Base-by-base conservation (phyloP, 2,329 filamentous ascomycete genomes). In the Fusarium brachygibbosum region DNA sequence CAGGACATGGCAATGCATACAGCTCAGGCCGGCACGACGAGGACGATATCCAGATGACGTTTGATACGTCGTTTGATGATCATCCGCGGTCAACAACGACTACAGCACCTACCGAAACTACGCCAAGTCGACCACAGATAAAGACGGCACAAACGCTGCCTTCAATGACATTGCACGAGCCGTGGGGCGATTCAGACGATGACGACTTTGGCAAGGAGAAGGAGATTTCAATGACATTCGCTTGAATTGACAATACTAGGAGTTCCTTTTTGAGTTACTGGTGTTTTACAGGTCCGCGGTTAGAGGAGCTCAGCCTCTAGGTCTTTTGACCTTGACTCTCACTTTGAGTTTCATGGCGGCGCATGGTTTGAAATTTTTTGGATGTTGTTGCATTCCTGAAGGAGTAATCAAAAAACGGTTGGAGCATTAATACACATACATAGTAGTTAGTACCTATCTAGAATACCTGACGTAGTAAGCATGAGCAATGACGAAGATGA, bases 221-320 rank as follows among this genome's bases (percentile, higher is more conserved):
- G 76, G 91, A 93, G 79, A 92, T 95, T 68, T 86, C 87, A 32
- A 91, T 95, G 91, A 93, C 91, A 67, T 95, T 95, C 87, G 92
- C 91, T 79, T 93, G 54, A 66, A 42, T 38, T 38, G 42, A 32
- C 49, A 38, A 58, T 40, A 51, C 40, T 28, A n/a, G 44, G 60
- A 58, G 40, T 52, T 53, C 23, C 28, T 58, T 65, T 61, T 52
- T 54, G 19, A 46, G 51, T 53, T 49, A 5, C 40, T 25, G 66
- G 68, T 69, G 68, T 71, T 70, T 70, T 58, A 55, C 32, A 48
- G 52, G 38, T 51, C 49, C 34, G 45, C 46, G 40, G 31, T 46
- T 44, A 41, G 61, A 54, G 49, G 52, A 29, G 13, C 40, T 42
- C 19, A 48, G 31, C 46, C 34, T 42, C 17, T 29, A 28, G 21